Conservation (phyloP, 2,329 filamentous ascomycete species). For the Lasiodiplodia citricola region DNA sequence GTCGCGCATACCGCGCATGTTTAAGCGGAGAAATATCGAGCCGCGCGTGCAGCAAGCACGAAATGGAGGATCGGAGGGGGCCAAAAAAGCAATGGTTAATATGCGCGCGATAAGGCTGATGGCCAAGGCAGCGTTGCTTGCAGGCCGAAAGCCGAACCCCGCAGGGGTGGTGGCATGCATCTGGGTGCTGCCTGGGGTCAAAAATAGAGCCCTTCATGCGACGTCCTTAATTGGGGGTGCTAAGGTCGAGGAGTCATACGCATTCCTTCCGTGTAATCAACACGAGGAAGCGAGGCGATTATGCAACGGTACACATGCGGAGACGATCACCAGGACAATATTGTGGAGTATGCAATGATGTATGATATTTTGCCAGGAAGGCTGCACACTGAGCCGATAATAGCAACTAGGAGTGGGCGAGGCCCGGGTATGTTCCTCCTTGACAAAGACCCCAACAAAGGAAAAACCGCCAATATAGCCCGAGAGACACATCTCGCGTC, state of each 20-base stretch:
- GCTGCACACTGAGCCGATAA: slow-evolving; percentile 14
- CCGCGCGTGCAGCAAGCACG: neutral
- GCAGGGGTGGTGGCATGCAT: slow-evolving; percentile 7
- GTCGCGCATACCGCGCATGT: slow-evolving; percentile 19
- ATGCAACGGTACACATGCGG: slow-evolving; percentile 10
- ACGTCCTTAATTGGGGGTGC: slow-evolving; percentile 9
- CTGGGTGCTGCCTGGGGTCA: neutral
- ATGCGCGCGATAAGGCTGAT: slow-evolving; percentile 19
- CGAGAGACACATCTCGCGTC: slow-evolving; percentile 22
- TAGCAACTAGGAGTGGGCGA: slow-evolving; percentile 26
- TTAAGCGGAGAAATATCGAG: neutral
- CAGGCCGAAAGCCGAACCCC: slow-evolving; percentile 16
- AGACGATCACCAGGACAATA: slow-evolving; percentile 20
- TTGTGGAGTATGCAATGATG: slow-evolving; percentile 20
- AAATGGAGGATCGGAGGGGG: neutral
- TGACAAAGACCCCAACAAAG: slow-evolving; percentile 14
- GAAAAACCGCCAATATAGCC: slow-evolving; percentile 12
- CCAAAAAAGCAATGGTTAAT: neutral
- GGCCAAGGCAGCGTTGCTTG: slow-evolving; percentile 9
- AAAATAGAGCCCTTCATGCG: slow-evolving; percentile 19
- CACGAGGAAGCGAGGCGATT: slow-evolving; percentile 20
- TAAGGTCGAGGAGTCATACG: slow-evolving; percentile 12
- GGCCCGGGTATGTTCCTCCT: slow-evolving; percentile 27
- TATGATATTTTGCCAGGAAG: slow-evolving; percentile 7
- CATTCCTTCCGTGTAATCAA: slow-evolving; percentile 13